Evolutionary conservation across 495 filamentous ascomycete species (phyloP), one percentile per base, ranked within the genome.

Genomic region (Podospora fimiseda): DNA sequence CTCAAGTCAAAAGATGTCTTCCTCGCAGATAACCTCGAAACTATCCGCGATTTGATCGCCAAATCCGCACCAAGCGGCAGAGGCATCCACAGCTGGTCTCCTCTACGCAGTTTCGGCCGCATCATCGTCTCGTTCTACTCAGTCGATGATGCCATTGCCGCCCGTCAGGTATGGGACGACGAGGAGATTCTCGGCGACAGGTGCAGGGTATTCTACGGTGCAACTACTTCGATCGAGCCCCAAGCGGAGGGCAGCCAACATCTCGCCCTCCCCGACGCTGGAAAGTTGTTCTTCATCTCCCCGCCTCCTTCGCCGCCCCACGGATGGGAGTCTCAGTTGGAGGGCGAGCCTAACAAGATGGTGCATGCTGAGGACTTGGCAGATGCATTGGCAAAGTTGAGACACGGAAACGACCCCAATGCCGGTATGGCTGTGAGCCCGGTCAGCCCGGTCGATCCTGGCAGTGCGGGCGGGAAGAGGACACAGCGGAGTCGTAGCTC

Each of bases 281-380:
- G 88, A 59, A 96, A 96, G 73, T 79, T 96, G 33, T 95, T 96
- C 79, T 97, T 98, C 74, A 96, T 98, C 73, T 88, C 83, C 51
- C 93, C 93, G 30, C 93, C 93, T 9, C 94, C 93, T 1, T 83
- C 77, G 53, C 93, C 93, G 45, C 93, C 93, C 2, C 86, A 89
- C 63, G 93, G 91, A 36, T 98, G 93, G 93, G 87, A 92, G 69
- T 80, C 90, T 74, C 81, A 82, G 60, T 74, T 88, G 43, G 93
- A 98, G 72, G 90, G 87, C 20, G 87, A 92, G 2, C 93, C 93
- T 24, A 98, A 98, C 68, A 91, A 89, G 70, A 84, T 89, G 53
- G 89, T 96, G 8, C 88, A 96, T 62, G 90, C 93, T 7, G 86
- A 88, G 48, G 93, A 98, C 66, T 74, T 98, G 24, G 89, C 89